These are phyloP conservation scores for Quercus mongolica DNA, from an alignment of 306 rosid genomes.

Conservation along the genomic window DNA sequence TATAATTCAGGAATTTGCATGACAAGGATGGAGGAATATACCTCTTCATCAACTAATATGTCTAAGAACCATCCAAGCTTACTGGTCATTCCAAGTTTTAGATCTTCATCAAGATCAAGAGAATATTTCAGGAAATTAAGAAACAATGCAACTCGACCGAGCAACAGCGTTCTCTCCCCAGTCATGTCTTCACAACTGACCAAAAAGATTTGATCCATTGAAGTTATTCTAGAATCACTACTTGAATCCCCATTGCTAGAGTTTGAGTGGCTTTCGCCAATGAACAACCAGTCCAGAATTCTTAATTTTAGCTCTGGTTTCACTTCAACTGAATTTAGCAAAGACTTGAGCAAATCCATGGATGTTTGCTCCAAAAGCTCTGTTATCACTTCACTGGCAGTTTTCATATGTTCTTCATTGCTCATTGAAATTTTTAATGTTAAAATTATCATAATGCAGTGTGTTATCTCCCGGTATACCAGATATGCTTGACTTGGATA, in stretches of 20 bases:
- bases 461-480: slow-evolving; percentile 55
- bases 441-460: slow-evolving; percentile 57
- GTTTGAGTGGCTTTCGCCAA: slow-evolving; percentile 31
- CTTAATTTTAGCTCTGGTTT: slow-evolving; percentile 49
- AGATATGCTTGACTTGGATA: slow-evolving; percentile 70
- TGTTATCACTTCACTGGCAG: slow-evolving; percentile 49
- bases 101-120: slow-evolving; percentile 41
- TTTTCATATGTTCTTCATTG: slow-evolving; percentile 47
- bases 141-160: slow-evolving; percentile 54
- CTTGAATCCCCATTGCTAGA: slow-evolving; percentile 27
- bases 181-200: slow-evolving; percentile 46
- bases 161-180: slow-evolving; percentile 38
- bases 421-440: slow-evolving; percentile 55
- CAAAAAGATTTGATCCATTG: slow-evolving; percentile 34
- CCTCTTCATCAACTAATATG: slow-evolving; percentile 58
- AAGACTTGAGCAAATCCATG: slow-evolving; percentile 54
- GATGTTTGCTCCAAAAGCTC: slow-evolving; percentile 77
- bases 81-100: slow-evolving; percentile 42
- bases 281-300: slow-evolving; percentile 63
- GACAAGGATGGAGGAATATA: slow-evolving; percentile 65
- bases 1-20: slow-evolving; percentile 54
- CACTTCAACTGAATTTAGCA: slow-evolving; percentile 61
- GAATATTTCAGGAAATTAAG: slow-evolving; percentile 61
- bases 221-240: slow-evolving; percentile 26
- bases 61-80: slow-evolving; percentile 73